These are phyloP conservation scores for Royoungia palumana DNA, from an alignment of 768 basidiomycete genomes.

Conservation along the genomic window DNA sequence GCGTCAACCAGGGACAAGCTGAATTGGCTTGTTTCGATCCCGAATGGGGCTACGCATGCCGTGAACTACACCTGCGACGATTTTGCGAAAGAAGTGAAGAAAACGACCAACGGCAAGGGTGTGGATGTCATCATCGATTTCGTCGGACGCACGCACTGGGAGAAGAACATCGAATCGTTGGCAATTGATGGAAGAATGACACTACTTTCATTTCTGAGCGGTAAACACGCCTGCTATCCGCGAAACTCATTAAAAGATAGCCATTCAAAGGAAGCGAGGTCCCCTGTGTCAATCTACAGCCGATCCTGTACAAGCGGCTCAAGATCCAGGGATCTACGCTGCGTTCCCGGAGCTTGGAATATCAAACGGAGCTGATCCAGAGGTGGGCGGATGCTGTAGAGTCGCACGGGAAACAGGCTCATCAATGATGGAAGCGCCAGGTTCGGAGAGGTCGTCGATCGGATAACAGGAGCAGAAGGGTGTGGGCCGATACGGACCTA, in stretches of 20 bases:
- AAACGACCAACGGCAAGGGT: conserved; percentile 63
- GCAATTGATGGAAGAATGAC: conserved; percentile 76
- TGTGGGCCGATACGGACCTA: conserved; percentile 64
- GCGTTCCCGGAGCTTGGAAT: conserved; percentile 66
- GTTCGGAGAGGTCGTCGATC: conserved; percentile 54
- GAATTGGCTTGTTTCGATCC: conserved; percentile 64
- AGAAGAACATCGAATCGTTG: conserved; percentile 65
- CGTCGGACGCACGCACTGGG: conserved; percentile 72
- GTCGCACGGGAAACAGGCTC: not conserved
- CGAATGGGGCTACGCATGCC: conserved; percentile 67
- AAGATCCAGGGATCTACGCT: conserved; percentile 87
- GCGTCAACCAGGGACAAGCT: conserved; percentile 84
- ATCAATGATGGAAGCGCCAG: conserved; percentile 26
- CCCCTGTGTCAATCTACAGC: conserved; percentile 51
- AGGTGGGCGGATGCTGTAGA: conserved; percentile 36
- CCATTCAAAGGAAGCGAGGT: conserved; percentile 47
- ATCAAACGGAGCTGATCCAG: conserved; percentile 70
- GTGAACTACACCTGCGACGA: conserved; percentile 85
- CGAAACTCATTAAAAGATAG: conserved; percentile 20
- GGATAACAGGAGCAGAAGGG: conserved; percentile 57
- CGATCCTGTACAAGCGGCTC: conserved; percentile 80
- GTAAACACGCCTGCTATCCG: conserved; percentile 36
- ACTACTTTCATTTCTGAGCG: conserved; percentile 61
- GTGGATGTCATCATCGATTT: conserved; percentile 86
- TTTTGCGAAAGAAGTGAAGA: conserved; percentile 71